A percentile compares a stretch with the other conserved stretches of the same genome.
Evolutionary conservation across 2,329 filamentous ascomycete species (phyloP).

Genomic region (Cucurbitaria berberidis): DNA sequence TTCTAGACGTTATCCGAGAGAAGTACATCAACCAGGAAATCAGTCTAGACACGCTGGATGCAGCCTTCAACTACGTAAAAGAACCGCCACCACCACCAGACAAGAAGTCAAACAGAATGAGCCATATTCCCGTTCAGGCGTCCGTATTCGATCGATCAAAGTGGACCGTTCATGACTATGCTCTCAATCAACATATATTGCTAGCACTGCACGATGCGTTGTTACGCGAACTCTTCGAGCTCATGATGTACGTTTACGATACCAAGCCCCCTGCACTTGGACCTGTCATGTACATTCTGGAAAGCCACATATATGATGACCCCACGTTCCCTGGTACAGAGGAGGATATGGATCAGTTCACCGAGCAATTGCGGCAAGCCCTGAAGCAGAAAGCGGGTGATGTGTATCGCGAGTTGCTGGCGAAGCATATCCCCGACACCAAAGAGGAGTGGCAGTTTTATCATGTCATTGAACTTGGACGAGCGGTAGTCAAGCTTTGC

Average conservation of each 20-base stretch:
- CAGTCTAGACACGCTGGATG: slow-evolving; percentile 79
- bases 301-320: slow-evolving; percentile 82
- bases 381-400: slow-evolving; percentile 75
- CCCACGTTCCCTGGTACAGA: slow-evolving; percentile 73
- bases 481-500: slow-evolving; percentile 81
- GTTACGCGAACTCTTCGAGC: slow-evolving; percentile 83
- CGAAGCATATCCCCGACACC: slow-evolving; percentile 78
- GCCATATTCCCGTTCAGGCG: slow-evolving; percentile 38
- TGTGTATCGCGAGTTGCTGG: slow-evolving; percentile 80
- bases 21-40: slow-evolving; percentile 88
- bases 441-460: slow-evolving; percentile 88
- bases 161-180: slow-evolving; percentile 59
- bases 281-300: slow-evolving; percentile 78
- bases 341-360: slow-evolving; percentile 75
- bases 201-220: slow-evolving; percentile 78
- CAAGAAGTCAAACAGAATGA: slow-evolving; percentile 65
- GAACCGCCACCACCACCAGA: slow-evolving; percentile 69
- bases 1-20: slow-evolving; percentile 83
- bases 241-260: slow-evolving; percentile 89
- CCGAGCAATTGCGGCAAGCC: slow-evolving; percentile 72
- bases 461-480: slow-evolving; percentile 87
- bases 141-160: slow-evolving; percentile 56
- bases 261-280: slow-evolving; percentile 83
- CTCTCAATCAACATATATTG: slow-evolving; percentile 75
- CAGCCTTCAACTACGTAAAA: slow-evolving; percentile 82